These are phyloP conservation scores for Hypocrella siamensis DNA, from an alignment of 2,329 filamentous ascomycete species.

Conservation along the genomic window DNA sequence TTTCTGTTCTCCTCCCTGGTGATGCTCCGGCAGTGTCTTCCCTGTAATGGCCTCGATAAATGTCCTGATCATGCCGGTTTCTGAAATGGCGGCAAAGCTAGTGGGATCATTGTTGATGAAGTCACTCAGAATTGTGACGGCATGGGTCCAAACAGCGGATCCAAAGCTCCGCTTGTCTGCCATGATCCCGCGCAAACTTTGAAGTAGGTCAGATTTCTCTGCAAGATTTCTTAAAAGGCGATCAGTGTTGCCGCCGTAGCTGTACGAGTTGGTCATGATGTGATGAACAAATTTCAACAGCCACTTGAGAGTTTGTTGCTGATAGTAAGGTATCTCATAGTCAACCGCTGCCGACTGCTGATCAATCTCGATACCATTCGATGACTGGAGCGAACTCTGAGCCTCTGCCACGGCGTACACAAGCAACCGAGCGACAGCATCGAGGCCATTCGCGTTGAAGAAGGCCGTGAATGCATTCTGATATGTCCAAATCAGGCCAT, in stretches of 20 bases:
- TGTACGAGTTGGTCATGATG: constrained; percentile 67
- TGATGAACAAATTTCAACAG: constrained; percentile 93
- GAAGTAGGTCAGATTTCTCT: constrained; percentile 75
- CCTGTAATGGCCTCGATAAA: constrained; percentile 71
- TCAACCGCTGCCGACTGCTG: constrained; percentile 72
- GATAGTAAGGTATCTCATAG: constrained; percentile 83
- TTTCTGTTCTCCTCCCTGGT: constrained; percentile 13
- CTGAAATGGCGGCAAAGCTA: constrained; percentile 88
- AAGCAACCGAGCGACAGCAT: constrained; percentile 78
- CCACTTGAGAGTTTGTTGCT: constrained; percentile 87
- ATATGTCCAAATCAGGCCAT: constrained; percentile 73
- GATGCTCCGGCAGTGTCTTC: constrained; percentile 21
- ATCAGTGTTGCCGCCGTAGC: constrained; percentile 66
- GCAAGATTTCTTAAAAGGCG: constrained; percentile 83
- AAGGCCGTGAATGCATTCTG: constrained; percentile 74
- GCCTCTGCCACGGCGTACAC: constrained; percentile 62
- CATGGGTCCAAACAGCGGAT: constrained; percentile 89
- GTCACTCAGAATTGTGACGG: constrained; percentile 78
- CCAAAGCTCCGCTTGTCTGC: constrained; percentile 68
- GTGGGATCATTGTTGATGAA: constrained; percentile 99
- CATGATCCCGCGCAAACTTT: constrained; percentile 66
- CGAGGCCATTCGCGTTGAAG: constrained; percentile 68
- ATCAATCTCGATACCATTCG: constrained; percentile 54
- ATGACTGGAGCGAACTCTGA: constrained; percentile 46
- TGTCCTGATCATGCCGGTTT: constrained; percentile 77